Base-by-base conservation (phyloP, 331 rosid genomes). In the Erythrophleum ivorense region DNA sequence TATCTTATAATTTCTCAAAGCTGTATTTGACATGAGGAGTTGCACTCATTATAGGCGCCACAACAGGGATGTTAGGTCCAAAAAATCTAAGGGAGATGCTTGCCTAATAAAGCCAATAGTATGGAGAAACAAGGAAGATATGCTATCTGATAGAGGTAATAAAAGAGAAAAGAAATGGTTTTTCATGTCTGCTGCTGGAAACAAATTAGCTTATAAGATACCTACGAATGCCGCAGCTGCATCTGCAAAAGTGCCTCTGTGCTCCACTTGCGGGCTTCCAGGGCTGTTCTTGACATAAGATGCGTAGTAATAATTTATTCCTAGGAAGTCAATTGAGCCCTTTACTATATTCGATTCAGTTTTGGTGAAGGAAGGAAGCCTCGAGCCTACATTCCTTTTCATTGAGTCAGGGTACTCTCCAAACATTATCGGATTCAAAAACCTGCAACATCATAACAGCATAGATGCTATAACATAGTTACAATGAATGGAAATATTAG, bases 281-380 rank as follows among this genome's bases (percentile, higher is more conserved):
- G 87, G 72, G 16, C 8, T 34, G 34, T 84, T 57, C 84, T 79
- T 75, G 18, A 75, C 19, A 52, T 74, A 9, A 3, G 10, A 0
- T 12, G 68, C 29, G 43, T 2, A 4, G 66, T 79, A 84, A 54
- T 46, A 68, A 38, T 79, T 84, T 57, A 84, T 4, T 75, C 87
- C 87, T 3, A 84, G 6, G 38, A 84, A 84, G 62, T 84, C 87
- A 48, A 79, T 49, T 40, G 81, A 84, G 14, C 81, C 81, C 60
- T 75, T 84, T 1, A 84, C 81, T 52, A 57, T 34, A 57, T 75
- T 69, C 18, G 84, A 67, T 79, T 79, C 87, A 34, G 16, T 0
- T 67, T 80, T 18, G n/a, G 87, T 59, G 81, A 84, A 84, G 9
- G 50, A 34, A 15, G 87, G 87, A 79, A 84, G 81, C 66, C 81